Evolutionary conservation across 768 basidiomycete species (phyloP), one percentile per base, ranked within the genome.

Genomic region (Russula sp.): DNA sequence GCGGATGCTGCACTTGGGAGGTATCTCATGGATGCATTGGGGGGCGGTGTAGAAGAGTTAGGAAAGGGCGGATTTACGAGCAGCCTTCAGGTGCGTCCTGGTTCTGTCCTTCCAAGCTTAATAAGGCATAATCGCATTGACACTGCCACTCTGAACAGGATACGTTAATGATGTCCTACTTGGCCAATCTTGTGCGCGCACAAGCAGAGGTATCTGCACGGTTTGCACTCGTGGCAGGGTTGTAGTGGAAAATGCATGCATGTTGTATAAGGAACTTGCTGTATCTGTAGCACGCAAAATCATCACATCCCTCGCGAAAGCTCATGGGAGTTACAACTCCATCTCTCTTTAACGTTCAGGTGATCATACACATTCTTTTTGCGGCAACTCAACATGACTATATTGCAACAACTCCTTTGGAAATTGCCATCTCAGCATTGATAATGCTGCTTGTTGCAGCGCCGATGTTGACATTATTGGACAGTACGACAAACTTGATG

Each of bases 391-490:
- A 25, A 79, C 71, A 68, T 71, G 86, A 46, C 52, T 69, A 69
- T 32, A 69, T 45, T 10, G 42, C 3, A 38, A 80, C 61, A 50
- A 85, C 63, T 16, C 88, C 89, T 75, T 87, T 92, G 45, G 87
- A 71, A 7, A 93, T 83, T n/a, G 94, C 94, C n/a, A 88, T 75
- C 77, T 98, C 94, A 2, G 96, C 96, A 70, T 98, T 99, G 69
- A 98, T 95, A 71, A 99, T 90, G 66, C 89, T 92, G 65, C 90
- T 93, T 52, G 97, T 99, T 54, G 97, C 96, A 22, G 97, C 96
- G 8, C 97, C 96, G 67, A 98, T 90, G 58, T 86, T 85, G 64
- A 98, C 95, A 70, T 98, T 98, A 73, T 97, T 95, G 62, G 87
- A 82, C 55, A 98, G 78, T 32, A 92, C 87, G 42, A 97, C 89